phyloP scores from a whole-genome alignment of 2,329 filamentous ascomycete species.

The Ophiostoma ips region DNA sequence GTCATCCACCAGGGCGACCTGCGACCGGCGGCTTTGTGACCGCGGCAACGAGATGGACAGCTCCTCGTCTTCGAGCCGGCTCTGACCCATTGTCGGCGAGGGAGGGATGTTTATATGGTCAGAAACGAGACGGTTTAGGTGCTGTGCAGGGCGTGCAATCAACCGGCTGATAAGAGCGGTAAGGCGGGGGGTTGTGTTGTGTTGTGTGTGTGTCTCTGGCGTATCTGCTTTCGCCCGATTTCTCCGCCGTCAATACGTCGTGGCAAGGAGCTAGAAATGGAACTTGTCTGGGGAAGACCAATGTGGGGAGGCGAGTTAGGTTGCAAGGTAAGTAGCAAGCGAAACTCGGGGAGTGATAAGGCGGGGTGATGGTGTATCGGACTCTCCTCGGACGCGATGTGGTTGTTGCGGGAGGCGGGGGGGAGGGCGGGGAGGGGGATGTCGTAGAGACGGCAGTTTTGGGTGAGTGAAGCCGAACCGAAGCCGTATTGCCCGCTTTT shows the following conservation, averaged over 20 bases:
- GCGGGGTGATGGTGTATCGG: too few relatives aligned
- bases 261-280: too few relatives aligned
- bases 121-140: background rate
- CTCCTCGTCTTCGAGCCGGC: constrained; percentile 65
- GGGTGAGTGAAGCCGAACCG: background rate
- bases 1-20: constrained; percentile 11
- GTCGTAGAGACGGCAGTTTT: too few relatives aligned
- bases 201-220: background rate
- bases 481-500: background rate
- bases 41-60: constrained; percentile 63
- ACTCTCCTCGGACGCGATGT: too few relatives aligned
- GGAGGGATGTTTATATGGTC: background rate
- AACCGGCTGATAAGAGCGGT: too few relatives aligned
- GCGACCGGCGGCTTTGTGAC: constrained; percentile 43
- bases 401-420: too few relatives aligned
- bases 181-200: background rate
- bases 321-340: too few relatives aligned
- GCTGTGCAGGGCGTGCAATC: background rate
- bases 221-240: background rate
- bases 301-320: too few relatives aligned
- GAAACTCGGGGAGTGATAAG: too few relatives aligned
- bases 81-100: constrained; percentile 31
- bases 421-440: too few relatives aligned
- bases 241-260: too few relatives aligned
- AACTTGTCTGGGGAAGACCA: too few relatives aligned